Evolutionary conservation across 257 asterid genomes (phyloP), one percentile per base, ranked within the genome.

Genomic region (Leptodermis oblonga): DNA sequence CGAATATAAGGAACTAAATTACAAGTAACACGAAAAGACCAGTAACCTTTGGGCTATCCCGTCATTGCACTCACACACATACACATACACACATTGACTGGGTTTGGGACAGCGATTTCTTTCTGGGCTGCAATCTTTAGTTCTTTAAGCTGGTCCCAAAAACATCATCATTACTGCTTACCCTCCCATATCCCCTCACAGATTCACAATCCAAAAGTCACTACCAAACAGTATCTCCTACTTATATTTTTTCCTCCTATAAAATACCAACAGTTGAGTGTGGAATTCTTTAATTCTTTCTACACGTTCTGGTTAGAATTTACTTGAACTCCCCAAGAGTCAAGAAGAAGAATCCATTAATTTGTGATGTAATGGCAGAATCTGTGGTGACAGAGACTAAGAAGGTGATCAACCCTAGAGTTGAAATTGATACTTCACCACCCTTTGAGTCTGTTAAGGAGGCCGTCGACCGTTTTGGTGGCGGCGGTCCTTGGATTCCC

Each of bases 361-460:
- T 30, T 64, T 39, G 34, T 64, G 31, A 60, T 61, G 62, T 54
- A 5, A 86, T 87, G 90, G 88, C 75, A 70, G 84, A 81, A 76
- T 67, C 77, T 34, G 63, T 43, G 3, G 52, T 36, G 54, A 14
- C 85, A 20, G 90, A 86, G 62, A 83, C 80, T 26, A 83, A 84
- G 48, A 85, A 81, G 73, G 58, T 82, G 25, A 70, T 83, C 56
- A 85, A 83, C 62, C 91, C 95, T 0, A 78, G 97, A 63, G 95
- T 76, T 23, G 96, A 88, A 70, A 93, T 93, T 51, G 99, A 93
- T 75, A 88, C 96, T 1, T 86, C 97, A 23, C 95, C 94, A 49
- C 97, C 97, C 4, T 87, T 93, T 54, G 96, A 85, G 83, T 93
- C 99, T 10, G 97, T 93, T 14, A 90, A 90, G 85, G 97, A 93